Conservation (phyloP, 768 basidiomycete species). For the Hygrophorus pudorinus region DNA sequence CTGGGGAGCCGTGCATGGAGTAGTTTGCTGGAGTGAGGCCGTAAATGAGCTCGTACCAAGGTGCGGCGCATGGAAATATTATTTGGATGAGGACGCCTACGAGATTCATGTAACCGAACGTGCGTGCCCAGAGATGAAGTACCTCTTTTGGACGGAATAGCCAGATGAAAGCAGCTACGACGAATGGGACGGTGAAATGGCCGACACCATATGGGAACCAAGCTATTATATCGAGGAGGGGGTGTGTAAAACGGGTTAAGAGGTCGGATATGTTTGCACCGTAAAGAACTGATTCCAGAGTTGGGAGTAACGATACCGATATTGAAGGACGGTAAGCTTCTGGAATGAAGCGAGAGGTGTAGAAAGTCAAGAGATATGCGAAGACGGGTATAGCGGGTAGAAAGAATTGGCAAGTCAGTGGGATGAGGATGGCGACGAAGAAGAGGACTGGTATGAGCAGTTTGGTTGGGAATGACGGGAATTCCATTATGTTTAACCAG, state of each 20-base stretch:
- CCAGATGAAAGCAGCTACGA: slow-evolving; percentile 82
- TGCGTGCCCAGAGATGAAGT: slow-evolving; percentile 75
- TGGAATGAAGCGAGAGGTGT: slow-evolving; percentile 81
- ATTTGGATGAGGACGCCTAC: slow-evolving; percentile 83
- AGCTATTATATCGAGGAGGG: slow-evolving; percentile 83
- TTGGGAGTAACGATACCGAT: slow-evolving; percentile 88
- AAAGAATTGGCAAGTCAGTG: slow-evolving; percentile 87
- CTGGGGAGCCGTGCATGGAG: slow-evolving; percentile 84
- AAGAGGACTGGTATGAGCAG: slow-evolving; percentile 71
- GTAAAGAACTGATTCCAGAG: slow-evolving; percentile 89
- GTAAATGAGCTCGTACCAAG: slow-evolving; percentile 97
- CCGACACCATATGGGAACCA: slow-evolving; percentile 97
- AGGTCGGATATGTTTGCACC: slow-evolving; percentile 98
- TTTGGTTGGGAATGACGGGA: slow-evolving; percentile 62
- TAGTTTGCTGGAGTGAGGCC: slow-evolving; percentile 95
- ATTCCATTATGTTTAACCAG: slow-evolving; percentile 66
- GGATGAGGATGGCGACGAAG: slow-evolving; percentile 59
- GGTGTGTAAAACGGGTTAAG: slow-evolving; percentile 89
- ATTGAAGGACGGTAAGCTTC: slow-evolving; percentile 65
- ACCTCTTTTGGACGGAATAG: slow-evolving; percentile 76
- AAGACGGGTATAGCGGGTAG: slow-evolving; percentile 81
- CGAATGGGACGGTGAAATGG: slow-evolving; percentile 82
- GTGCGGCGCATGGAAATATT: slow-evolving; percentile 85
- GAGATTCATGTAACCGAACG: slow-evolving; percentile 91
- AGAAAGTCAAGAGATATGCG: slow-evolving; percentile 80